Evolutionary conservation across 2,329 filamentous ascomycete species (phyloP).

Genomic region (Xylariaceae sp.): DNA sequence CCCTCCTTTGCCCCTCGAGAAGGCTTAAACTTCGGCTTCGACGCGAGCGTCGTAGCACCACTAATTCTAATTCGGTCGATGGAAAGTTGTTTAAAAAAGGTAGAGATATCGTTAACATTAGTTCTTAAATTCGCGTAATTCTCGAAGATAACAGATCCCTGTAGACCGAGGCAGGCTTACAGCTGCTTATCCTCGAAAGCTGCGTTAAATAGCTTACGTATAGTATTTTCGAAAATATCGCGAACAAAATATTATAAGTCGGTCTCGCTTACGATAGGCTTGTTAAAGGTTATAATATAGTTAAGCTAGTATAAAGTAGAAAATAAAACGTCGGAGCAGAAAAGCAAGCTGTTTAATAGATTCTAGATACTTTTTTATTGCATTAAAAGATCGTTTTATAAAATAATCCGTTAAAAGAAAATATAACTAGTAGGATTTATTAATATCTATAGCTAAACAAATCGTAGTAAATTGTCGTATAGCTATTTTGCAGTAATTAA

Average conservation of each 20-base stretch:
- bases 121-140: slow-evolving; percentile 34
- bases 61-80: slow-evolving; percentile 9
- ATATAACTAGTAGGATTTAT: background rate
- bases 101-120: slow-evolving; percentile 22
- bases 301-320: slow-evolving; percentile 32
- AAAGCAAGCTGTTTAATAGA: slow-evolving; percentile 23
- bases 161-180: slow-evolving; percentile 28
- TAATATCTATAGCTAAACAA: too few species aligned
- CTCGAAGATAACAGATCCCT: slow-evolving; percentile 34
- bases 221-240: slow-evolving; percentile 34
- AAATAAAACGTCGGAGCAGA: slow-evolving; percentile 29
- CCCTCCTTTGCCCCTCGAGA: slow-evolving; percentile 20
- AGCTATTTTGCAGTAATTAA: too few species aligned
- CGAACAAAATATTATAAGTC: slow-evolving; percentile 33
- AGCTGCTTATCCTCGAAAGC: slow-evolving; percentile 27
- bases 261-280: slow-evolving; percentile 33
- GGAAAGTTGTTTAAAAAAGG: slow-evolving; percentile 24
- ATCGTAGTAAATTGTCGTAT: too few species aligned
- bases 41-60: too few species aligned
- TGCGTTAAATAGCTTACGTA: slow-evolving; percentile 31
- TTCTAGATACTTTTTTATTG: slow-evolving; percentile 32
- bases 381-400: slow-evolving; percentile 31
- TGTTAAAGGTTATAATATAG: slow-evolving; percentile 28
- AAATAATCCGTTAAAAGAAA: slow-evolving; percentile 31
- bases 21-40: too few species aligned